Conservation (phyloP, 106 monocot genomes). For the Agapanthus africanus region DNA sequence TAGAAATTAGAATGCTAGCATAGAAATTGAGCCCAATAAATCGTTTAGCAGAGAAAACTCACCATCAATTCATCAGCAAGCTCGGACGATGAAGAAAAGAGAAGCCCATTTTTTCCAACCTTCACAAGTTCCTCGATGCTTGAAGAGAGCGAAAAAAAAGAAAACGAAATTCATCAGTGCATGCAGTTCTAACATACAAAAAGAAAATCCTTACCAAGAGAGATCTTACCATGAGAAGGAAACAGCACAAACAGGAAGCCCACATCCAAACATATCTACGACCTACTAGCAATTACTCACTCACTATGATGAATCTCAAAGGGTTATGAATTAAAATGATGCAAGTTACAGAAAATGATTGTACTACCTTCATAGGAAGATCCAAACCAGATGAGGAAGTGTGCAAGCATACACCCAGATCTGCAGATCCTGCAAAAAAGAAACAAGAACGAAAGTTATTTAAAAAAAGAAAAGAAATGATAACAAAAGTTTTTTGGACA, state of each 20-base stretch:
- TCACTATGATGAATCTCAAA: no score
- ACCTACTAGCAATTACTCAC: slow-evolving; percentile 39
- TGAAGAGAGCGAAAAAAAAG: not conserved
- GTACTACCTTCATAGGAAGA: slow-evolving; percentile 89
- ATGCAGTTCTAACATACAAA: not conserved
- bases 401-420: slow-evolving; percentile 86
- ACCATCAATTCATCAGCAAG: slow-evolving; percentile 84
- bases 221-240: slow-evolving; percentile 63
- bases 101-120: slow-evolving; percentile 67
- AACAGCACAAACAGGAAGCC: slow-evolving; percentile 69
- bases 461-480: no score
- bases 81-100: slow-evolving; percentile 75
- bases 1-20: not conserved
- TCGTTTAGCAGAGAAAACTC: not conserved
- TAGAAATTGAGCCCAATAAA: not conserved
- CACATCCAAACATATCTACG: slow-evolving; percentile 89
- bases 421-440: slow-evolving; percentile 80
- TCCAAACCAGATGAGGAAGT: slow-evolving; percentile 95
- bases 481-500: not conserved
- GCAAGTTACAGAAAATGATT: slow-evolving; percentile 9
- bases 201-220: not conserved
- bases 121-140: slow-evolving; percentile 80
- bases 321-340: no score
- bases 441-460: no score
- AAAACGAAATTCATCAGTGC: not conserved